phyloP scores from a whole-genome alignment of 148 eudicot genomes.

The Rhododendron simsii region DNA sequence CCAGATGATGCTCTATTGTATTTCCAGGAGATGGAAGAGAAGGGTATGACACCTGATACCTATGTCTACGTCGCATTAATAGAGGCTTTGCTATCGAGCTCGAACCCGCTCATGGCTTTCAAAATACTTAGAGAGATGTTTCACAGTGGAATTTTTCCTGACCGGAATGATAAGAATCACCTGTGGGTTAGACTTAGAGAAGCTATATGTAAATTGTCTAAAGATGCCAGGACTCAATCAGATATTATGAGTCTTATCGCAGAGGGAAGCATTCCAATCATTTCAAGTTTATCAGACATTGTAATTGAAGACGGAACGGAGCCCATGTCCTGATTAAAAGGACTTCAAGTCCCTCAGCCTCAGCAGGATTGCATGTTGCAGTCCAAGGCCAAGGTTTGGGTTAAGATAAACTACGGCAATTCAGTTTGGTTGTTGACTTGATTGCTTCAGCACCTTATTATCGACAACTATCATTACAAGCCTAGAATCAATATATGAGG shows the following conservation, averaged over 20 bases:
- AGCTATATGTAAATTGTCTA: conserved; percentile 41
- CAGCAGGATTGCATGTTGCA: neutral
- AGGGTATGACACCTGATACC: conserved; percentile 30
- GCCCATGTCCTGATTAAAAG: neutral
- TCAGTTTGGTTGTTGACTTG: neutral
- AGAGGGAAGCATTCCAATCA: conserved; percentile 32
- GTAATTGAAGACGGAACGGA: neutral
- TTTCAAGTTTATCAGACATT: conserved; percentile 3
- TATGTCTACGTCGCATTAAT: conserved; percentile 13
- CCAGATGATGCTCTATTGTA: conserved; percentile 50
- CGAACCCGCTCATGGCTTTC: conserved; percentile 43
- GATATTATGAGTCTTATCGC: conserved; percentile 31
- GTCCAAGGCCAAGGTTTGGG: neutral
- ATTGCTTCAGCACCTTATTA: neutral
- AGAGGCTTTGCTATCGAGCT: conserved; percentile 46
- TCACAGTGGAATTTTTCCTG: conserved; percentile 32
- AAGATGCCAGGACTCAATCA: conserved; percentile 39
- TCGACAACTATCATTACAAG: neutral
- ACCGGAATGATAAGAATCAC: conserved; percentile 40
- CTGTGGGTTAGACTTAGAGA: conserved; percentile 36
- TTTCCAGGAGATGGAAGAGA: conserved; percentile 64
- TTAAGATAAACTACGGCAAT: neutral
- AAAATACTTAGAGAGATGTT: conserved; percentile 51
- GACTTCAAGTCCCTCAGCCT: neutral
- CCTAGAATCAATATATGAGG: neutral